These are phyloP conservation scores for Takashimella tepidaria DNA, from an alignment of 1,284 basidiomycete genomes.

Conservation along the genomic window DNA sequence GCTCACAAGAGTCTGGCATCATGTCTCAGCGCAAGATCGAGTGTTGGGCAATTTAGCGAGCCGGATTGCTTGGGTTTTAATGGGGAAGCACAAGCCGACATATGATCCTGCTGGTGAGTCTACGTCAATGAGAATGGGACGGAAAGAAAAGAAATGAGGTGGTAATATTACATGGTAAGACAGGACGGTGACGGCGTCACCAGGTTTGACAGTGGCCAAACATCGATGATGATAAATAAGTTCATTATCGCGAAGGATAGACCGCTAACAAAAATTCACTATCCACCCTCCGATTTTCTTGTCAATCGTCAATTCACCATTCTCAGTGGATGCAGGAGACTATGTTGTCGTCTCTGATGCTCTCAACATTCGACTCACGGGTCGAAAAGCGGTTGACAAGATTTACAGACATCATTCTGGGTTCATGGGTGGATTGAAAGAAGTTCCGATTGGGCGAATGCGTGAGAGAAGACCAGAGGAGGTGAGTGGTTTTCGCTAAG, in stretches of 20 bases:
- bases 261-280: too few species aligned
- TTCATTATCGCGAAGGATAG: too few species aligned
- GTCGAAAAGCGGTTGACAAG: conserved; percentile 80
- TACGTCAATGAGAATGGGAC: too few species aligned
- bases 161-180: too few species aligned
- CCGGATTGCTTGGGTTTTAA: conserved; percentile 87
- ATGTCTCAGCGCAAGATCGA: conserved; percentile 83
- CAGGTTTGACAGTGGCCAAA: too few species aligned
- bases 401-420: conserved; percentile 86
- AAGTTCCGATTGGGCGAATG: conserved; percentile 75
- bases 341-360: conserved; percentile 96
- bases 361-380: conserved; percentile 76
- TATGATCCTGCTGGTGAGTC: conserved; percentile 80
- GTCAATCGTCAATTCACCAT: too few species aligned
- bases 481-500: too few species aligned
- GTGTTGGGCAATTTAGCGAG: conserved; percentile 89
- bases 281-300: too few species aligned
- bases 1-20: conserved; percentile 91
- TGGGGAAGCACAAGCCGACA: conserved; percentile 99
- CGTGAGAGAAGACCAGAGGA: conserved; percentile 83
- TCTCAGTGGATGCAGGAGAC: conserved; percentile 85
- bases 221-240: too few species aligned
- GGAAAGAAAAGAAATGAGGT: too few species aligned
- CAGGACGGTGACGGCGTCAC: too few species aligned
- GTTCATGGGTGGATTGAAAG: conserved; percentile 90